Evolutionary conservation across 116 monocot species (phyloP).

Genomic region (Phalaenopsis hybrid): DNA sequence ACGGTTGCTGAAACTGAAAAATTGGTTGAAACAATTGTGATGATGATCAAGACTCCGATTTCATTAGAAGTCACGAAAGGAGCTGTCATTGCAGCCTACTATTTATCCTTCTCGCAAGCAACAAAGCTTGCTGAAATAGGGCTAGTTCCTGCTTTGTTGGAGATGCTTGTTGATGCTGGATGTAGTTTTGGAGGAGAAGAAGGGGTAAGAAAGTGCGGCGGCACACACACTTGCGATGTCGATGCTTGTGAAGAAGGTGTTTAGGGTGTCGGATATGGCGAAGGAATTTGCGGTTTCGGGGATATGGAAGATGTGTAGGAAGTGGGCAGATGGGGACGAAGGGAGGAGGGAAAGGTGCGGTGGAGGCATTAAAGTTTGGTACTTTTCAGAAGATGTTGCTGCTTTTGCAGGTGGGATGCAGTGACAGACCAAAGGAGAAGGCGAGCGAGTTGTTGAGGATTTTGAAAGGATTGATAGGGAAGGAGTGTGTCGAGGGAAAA

Average conservation of each 20-base stretch:
- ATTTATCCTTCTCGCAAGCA: conserved; percentile 1
- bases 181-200: background rate
- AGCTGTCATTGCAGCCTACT: conserved; percentile 11
- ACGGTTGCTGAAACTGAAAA: background rate
- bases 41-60: conserved; percentile 7
- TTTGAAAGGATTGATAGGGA: conserved; percentile 18
- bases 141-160: conserved; percentile 3
- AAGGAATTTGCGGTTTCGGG: conserved; percentile 36
- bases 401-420: conserved; percentile 28
- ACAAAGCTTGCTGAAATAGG: conserved; percentile 13
- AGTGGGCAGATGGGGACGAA: background rate
- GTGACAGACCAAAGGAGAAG: conserved; percentile 27
- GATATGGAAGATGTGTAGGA: conserved; percentile 35
- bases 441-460: conserved; percentile 25
- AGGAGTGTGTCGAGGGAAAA: conserved; percentile 14
- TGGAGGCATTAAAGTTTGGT: conserved; percentile 9
- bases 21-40: conserved; percentile 8
- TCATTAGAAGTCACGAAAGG: conserved; percentile 10
- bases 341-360: background rate
- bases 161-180: conserved; percentile 19
- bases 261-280: conserved; percentile 37
- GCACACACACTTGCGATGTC: conserved; percentile 17
- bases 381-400: conserved; percentile 35
- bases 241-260: conserved; percentile 32
- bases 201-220: background rate